Base-by-base conservation (phyloP, 257 asterid species). In the Fraxinus cuspidata region DNA sequence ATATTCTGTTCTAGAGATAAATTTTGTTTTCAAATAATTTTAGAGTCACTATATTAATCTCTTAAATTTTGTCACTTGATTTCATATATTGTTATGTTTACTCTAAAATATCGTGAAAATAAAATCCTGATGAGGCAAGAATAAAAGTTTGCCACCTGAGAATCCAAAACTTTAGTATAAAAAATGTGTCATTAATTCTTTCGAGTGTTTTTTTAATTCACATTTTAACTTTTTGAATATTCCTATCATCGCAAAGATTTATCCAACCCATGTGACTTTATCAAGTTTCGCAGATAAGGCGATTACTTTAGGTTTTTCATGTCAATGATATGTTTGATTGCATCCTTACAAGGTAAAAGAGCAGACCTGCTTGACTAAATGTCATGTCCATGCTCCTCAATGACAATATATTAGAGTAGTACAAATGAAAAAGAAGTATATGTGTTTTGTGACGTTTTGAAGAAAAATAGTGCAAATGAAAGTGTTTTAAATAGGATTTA, bases 311-410 rank as follows among this genome's bases (percentile, higher is more conserved):
- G 11, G 2, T 37, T 7, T 37, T 37, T 9, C 42, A 37, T 8
- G 42, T 1, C 42, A 37, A 8, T 37, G 42, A 37, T 37, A 37
- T 37, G 42, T 37, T 37, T 37, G 2, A 37, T 37, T 37, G 42
- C 42, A 37, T 37, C 42, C 42, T 8, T 1, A 7, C 42, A 8
- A 37, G 42, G 2, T 37, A 8, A 2, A 35, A 35, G 42, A 37
- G 42, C 11, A 37, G 12, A 8, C 42, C 12, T 37, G 2, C 42
- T 66, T 53, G 23, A 49, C 63, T 34, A 47, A 80, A 67, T 74
- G 78, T 77, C 82, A 29, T 27, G 35, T 70, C 71, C 75, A 25
- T 72, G 78, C 84, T 64, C 74, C 32, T 71, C 19, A 71, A n/a
- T 10, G 47, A n/a, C 77, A 15, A 25, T 19, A 38, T 60, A 42